Conservation (phyloP, 1,139 yeast species). For the Sugiyamaella xylanicola region DNA sequence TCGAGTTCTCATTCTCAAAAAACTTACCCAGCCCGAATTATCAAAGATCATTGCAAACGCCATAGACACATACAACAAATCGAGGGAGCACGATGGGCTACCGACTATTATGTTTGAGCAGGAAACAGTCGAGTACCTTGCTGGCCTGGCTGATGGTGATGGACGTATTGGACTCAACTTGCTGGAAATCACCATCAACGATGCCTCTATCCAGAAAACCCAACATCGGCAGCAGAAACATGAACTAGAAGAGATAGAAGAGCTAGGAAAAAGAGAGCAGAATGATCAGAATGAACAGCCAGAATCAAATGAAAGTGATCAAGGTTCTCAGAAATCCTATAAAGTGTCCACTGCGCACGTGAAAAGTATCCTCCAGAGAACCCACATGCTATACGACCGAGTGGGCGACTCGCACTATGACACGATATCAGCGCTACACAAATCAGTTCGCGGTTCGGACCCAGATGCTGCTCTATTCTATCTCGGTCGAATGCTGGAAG, state of each 20-base stretch:
- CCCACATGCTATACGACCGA: constrained; percentile 75
- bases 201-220: constrained; percentile 5
- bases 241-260: constrained; percentile 2
- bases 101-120: constrained; percentile 53
- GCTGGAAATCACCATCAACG: constrained; percentile 54
- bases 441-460: constrained; percentile 83
- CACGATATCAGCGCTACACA: constrained; percentile 91
- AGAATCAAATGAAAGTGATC: not conserved
- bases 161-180: constrained; percentile 81
- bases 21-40: constrained; percentile 58
- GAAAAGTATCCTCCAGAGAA: constrained; percentile 48
- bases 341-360: constrained; percentile 37
- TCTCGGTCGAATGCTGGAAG: constrained; percentile 79
- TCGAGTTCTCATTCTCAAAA: constrained; percentile 79
- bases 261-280: constrained; percentile 15
- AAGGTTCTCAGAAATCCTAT: not conserved
- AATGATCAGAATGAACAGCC: not conserved
- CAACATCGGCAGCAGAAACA: not conserved
- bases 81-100: constrained; percentile 48
- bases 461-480: constrained; percentile 90
- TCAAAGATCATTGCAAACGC: constrained; percentile 64
- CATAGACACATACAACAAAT: constrained; percentile 58
- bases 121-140: constrained; percentile 68
- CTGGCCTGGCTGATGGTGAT: constrained; percentile 84
- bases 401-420: constrained; percentile 94